Evolutionary conservation across 2,329 filamentous ascomycete species (phyloP).

Genomic region (Hypoxylon sp.): DNA sequence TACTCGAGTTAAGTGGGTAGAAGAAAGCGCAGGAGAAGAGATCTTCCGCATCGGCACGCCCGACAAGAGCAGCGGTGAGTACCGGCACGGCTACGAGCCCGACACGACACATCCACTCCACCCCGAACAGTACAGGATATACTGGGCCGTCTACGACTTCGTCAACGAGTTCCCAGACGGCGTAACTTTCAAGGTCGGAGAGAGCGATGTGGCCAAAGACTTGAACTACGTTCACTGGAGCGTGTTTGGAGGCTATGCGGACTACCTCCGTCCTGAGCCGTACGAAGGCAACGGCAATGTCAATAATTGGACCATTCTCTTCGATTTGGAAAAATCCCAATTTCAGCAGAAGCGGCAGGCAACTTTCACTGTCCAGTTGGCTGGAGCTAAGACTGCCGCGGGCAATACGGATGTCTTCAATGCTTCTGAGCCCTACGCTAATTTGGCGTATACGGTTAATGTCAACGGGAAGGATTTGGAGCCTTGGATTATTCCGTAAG

Average conservation of each 20-base stretch:
- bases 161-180: constrained; percentile 70
- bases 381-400: constrained; percentile 67
- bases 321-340: constrained; percentile 60
- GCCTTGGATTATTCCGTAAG: constrained; percentile 68
- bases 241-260: constrained; percentile 69
- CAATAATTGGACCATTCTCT: constrained; percentile 72
- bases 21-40: constrained; percentile 69
- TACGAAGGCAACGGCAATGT: constrained; percentile 60
- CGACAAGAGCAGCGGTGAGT: constrained; percentile 72
- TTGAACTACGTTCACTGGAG: constrained; percentile 77
- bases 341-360: constrained; percentile 60
- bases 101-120: constrained; percentile 63
- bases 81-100: constrained; percentile 66
- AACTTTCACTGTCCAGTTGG: constrained; percentile 73
- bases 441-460: constrained; percentile 63
- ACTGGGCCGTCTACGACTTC: constrained; percentile 73
- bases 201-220: constrained; percentile 62
- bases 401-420: constrained; percentile 73
- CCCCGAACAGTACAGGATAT: constrained; percentile 71
- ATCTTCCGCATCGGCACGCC: constrained; percentile 74
- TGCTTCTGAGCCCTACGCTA: constrained; percentile 63
- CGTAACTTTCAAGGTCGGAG: constrained; percentile 68
- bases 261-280: constrained; percentile 59
- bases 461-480: constrained; percentile 60
- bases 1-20: constrained; percentile 61